These are phyloP conservation scores for Marsdenia floribunda DNA, from an alignment of 257 asterid species.

Conservation along the genomic window DNA sequence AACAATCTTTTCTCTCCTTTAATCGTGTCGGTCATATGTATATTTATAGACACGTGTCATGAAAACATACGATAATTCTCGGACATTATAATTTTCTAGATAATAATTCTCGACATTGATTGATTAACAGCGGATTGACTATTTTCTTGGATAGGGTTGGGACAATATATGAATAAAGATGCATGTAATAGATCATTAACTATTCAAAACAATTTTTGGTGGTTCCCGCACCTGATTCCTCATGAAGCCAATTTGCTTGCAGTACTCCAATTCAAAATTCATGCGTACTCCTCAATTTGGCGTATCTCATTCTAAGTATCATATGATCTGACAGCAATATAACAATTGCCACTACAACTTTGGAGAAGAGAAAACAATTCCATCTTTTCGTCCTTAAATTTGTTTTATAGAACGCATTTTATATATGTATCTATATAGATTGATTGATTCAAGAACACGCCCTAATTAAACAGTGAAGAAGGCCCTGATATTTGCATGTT, in stretches of 20 bases:
- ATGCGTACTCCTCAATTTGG: neutral
- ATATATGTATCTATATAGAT: too few relatives aligned
- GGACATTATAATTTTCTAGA: neutral
- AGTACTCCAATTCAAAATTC: neutral
- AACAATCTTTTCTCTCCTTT: neutral
- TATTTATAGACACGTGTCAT: neutral
- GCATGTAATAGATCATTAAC: neutral
- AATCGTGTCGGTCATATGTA: too few relatives aligned
- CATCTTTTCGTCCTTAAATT: neutral
- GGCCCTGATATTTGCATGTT: neutral
- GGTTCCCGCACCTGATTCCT: neutral
- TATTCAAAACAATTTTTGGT: neutral
- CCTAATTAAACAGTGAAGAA: too few relatives aligned
- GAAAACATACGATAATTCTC: too few relatives aligned
- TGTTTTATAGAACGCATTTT: neutral
- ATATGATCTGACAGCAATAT: conserved; percentile 3
- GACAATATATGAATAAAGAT: neutral
- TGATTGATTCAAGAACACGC: neutral
- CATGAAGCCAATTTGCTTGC: neutral
- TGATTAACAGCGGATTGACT: neutral
- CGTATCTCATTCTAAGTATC: neutral
- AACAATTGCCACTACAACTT: neutral
- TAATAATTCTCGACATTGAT: neutral
- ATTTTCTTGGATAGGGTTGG: neutral
- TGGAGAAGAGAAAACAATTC: neutral